A percentile compares a stretch with the other conserved stretches of the same genome.
phyloP scores from a whole-genome alignment of 257 asterid species.

The Nicotiana sylvestris region DNA sequence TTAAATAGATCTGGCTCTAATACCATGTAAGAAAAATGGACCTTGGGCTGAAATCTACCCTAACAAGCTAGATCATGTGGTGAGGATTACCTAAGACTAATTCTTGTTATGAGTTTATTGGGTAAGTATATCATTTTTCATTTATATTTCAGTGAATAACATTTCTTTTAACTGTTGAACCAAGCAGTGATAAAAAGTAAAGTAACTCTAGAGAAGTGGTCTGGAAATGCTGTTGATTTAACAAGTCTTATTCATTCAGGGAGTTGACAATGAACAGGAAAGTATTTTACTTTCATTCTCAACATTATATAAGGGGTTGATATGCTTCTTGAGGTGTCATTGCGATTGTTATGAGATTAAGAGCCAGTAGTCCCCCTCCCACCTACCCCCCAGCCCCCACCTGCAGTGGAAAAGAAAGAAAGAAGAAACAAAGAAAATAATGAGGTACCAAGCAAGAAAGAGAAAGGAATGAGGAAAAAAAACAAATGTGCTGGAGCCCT shows the following conservation, averaged over 20 bases:
- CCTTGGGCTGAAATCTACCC: not conserved
- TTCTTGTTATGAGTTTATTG: not conserved
- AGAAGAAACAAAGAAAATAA: not conserved
- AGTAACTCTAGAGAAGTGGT: not conserved
- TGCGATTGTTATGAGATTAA: not conserved
- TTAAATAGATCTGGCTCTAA: not conserved
- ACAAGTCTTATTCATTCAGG: not conserved
- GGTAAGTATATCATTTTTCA: not conserved
- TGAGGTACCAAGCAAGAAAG: not conserved
- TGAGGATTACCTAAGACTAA: not conserved
- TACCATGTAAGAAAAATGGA: not conserved
- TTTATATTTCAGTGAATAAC: not conserved
- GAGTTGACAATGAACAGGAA: not conserved
- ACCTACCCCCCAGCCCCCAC: not conserved
- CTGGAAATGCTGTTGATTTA: not conserved
- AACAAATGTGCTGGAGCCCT: not conserved
- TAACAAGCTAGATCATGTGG: not conserved
- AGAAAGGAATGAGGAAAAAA: not conserved
- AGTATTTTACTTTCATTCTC: not conserved
- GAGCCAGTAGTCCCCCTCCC: not conserved
- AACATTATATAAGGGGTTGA: not conserved
- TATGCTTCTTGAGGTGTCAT: not conserved
- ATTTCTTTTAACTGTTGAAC: not conserved
- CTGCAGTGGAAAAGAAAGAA: not conserved
- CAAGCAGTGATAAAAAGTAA: not conserved